Evolutionary conservation across 2,329 filamentous ascomycete genomes (phyloP).

Genomic region (Catunica adiposa): DNA sequence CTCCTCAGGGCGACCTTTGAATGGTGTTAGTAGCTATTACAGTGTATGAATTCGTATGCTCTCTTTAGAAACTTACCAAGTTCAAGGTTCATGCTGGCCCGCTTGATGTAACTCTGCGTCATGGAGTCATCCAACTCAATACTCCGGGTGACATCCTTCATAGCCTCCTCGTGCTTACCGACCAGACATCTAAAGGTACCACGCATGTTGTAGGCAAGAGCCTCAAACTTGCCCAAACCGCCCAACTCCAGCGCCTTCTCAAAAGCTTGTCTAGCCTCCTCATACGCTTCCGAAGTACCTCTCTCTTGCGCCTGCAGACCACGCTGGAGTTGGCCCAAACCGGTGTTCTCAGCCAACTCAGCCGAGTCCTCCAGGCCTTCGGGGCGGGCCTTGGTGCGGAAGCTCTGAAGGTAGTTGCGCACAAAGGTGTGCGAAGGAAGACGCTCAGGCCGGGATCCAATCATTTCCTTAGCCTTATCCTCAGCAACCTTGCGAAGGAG

Average conservation of each 20-base stretch:
- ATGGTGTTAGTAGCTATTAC: constrained; percentile 6
- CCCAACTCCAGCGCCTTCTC: constrained; percentile 73
- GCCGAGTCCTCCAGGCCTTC: constrained; percentile 64
- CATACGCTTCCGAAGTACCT: constrained; percentile 82
- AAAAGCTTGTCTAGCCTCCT: constrained; percentile 72
- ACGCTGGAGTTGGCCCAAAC: constrained; percentile 70
- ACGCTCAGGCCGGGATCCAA: constrained; percentile 70
- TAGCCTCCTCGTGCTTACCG: constrained; percentile 69
- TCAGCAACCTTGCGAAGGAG: constrained; percentile 95
- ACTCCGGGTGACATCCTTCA: constrained; percentile 79
- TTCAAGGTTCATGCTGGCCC: constrained; percentile 94
- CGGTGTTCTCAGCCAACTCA: constrained; percentile 62
- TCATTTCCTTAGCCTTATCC: constrained; percentile 77
- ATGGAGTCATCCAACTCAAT: constrained; percentile 75
- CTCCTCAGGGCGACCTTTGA: constrained; percentile 52
- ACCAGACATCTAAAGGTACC: constrained; percentile 89
- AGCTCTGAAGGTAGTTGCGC: constrained; percentile 97
- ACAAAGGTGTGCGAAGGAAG: constrained; percentile 93
- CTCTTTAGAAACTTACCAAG: constrained; percentile 32
- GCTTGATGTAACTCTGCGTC: constrained; percentile 97
- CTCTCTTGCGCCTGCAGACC: constrained; percentile 66
- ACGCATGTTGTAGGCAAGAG: constrained; percentile 87
- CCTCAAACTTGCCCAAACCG: constrained; percentile 67
- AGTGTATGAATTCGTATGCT: neutral
- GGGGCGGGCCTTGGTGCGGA: constrained; percentile 68